phyloP scores from a whole-genome alignment of 805 yeast genomes.

The Zygotorulaspora danielsina region DNA sequence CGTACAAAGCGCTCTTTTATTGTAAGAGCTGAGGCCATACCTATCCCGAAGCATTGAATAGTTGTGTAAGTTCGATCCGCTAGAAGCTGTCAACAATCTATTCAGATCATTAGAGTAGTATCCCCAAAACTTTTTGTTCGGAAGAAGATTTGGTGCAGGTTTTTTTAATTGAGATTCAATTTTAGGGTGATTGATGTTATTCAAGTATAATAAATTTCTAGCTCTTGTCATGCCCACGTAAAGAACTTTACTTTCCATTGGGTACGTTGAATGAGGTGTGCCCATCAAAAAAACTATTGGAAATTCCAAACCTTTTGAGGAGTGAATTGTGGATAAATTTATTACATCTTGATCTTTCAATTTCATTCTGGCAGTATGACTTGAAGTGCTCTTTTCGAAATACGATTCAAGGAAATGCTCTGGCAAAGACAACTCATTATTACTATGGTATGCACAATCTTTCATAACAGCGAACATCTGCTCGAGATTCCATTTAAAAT shows the following conservation, averaged over 20 bases:
- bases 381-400: slow-evolving; percentile 25
- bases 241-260: slow-evolving; percentile 41
- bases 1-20: slow-evolving; percentile 6
- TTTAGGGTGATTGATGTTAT: slow-evolving; percentile 19
- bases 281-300: slow-evolving; percentile 57
- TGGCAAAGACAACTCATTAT: slow-evolving; percentile 23
- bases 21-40: slow-evolving; percentile 11
- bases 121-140: slow-evolving; percentile 28
- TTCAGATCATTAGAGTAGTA: slow-evolving; percentile 29
- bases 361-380: background rate
- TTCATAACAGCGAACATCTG: slow-evolving; percentile 39
- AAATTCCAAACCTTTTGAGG: slow-evolving; percentile 71
- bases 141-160: slow-evolving; percentile 1
- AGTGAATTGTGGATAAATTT: slow-evolving; percentile 63
- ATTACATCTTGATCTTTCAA: slow-evolving; percentile 31
- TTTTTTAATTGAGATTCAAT: background rate
- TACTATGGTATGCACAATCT: slow-evolving; percentile 25
- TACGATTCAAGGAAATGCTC: slow-evolving; percentile 36
- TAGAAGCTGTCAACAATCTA: slow-evolving; percentile 1
- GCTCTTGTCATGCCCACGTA: slow-evolving; percentile 72
- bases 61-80: slow-evolving; percentile 1
- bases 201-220: slow-evolving; percentile 35
- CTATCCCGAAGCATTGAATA: slow-evolving; percentile 13
- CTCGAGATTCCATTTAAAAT: slow-evolving; percentile 29
- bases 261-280: slow-evolving; percentile 7